These are phyloP conservation scores for Xylaria intraflava DNA, from an alignment of 495 filamentous ascomycete genomes.

Conservation along the genomic window DNA sequence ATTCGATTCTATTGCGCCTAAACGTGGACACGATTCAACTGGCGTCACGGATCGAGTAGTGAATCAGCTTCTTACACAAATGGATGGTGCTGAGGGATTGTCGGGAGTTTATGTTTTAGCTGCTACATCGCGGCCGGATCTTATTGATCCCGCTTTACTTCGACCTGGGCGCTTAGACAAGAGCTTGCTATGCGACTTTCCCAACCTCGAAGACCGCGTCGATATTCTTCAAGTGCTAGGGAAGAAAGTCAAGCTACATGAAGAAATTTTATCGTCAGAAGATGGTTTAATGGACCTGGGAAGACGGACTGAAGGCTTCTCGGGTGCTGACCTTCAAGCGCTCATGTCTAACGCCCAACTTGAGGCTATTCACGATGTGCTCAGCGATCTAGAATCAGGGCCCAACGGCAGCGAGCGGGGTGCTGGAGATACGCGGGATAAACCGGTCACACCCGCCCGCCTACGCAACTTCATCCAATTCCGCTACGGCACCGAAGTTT, in stretches of 20 bases:
- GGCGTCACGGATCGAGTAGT: constrained; percentile 98
- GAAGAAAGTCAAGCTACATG: constrained; percentile 64
- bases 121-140: constrained; percentile 81
- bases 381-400: constrained; percentile 55
- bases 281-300: constrained; percentile 62
- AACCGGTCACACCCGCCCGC: constrained; percentile 28
- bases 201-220: constrained; percentile 64
- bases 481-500: constrained; percentile 61
- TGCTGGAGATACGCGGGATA: constrained; percentile 17
- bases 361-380: constrained; percentile 89
- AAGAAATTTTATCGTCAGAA: constrained; percentile 48
- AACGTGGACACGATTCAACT: constrained; percentile 92
- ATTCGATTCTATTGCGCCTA: constrained; percentile 94
- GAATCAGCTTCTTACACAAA: constrained; percentile 95
- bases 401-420: constrained; percentile 20
- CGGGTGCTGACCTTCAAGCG: constrained; percentile 90
- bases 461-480: constrained; percentile 69
- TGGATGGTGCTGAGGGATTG: constrained; percentile 96
- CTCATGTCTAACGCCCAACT: constrained; percentile 94
- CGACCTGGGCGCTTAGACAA: constrained; percentile 89
- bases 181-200: constrained; percentile 82
- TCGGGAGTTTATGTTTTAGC: constrained; percentile 94
- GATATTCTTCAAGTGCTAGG: constrained; percentile 83
- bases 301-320: constrained; percentile 77
- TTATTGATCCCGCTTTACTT: constrained; percentile 89